phyloP scores from a whole-genome alignment of 2,329 filamentous ascomycete genomes.

The Xylaria arbuscula region DNA sequence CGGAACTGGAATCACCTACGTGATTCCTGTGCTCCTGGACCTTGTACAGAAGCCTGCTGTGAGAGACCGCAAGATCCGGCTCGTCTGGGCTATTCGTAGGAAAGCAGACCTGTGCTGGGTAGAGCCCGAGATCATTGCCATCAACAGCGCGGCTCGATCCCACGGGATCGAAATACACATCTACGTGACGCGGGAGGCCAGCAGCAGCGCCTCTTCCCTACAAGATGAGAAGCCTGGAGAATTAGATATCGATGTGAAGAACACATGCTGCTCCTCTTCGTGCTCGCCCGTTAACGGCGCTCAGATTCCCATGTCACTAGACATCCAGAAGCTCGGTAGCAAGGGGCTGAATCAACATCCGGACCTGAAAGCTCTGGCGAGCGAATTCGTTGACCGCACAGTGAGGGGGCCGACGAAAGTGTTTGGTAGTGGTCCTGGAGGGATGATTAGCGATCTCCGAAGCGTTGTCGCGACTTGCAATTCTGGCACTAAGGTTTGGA shows the following conservation, averaged over 20 bases:
- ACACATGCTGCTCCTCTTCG: slow-evolving; percentile 31
- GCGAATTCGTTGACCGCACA: slow-evolving; percentile 60
- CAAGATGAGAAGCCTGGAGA: slow-evolving; percentile 44
- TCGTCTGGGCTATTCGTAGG: slow-evolving; percentile 73
- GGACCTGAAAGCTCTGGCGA: slow-evolving; percentile 59
- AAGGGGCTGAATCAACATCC: slow-evolving; percentile 55
- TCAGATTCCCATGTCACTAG: slow-evolving; percentile 40
- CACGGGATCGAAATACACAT: slow-evolving; percentile 64
- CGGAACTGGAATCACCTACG: slow-evolving; percentile 69
- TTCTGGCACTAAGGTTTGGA: slow-evolving; percentile 65
- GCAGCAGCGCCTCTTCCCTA: slow-evolving; percentile 45
- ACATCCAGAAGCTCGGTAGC: slow-evolving; percentile 48
- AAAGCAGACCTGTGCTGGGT: slow-evolving; percentile 68
- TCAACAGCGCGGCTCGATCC: slow-evolving; percentile 55
- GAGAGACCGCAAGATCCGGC: slow-evolving; percentile 62
- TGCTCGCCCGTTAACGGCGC: slow-evolving; percentile 38
- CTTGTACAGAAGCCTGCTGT: slow-evolving; percentile 47
- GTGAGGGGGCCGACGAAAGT: slow-evolving; percentile 64
- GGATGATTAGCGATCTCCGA: slow-evolving; percentile 69
- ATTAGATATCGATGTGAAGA: slow-evolving; percentile 27
- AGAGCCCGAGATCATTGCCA: slow-evolving; percentile 62
- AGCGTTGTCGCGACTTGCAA: slow-evolving; percentile 65
- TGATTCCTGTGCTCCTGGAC: slow-evolving; percentile 62
- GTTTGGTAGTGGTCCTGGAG: slow-evolving; percentile 69
- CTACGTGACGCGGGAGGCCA: slow-evolving; percentile 67